These are phyloP conservation scores for Recurvomyces mirabilis DNA, from an alignment of 495 filamentous ascomycete genomes.

Conservation along the genomic window DNA sequence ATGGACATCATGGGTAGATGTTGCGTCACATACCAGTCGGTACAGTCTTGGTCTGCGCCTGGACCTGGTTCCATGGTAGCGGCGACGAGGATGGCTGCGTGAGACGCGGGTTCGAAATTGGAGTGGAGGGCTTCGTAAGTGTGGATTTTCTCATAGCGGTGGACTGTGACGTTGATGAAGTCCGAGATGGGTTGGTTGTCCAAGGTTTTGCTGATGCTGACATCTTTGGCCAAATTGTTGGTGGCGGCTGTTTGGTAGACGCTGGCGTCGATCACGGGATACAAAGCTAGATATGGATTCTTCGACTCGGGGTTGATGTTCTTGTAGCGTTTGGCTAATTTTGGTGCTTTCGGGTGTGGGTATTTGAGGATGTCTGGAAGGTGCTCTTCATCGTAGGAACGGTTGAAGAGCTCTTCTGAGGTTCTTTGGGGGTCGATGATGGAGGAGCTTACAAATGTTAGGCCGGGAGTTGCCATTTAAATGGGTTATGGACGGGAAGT, in stretches of 20 bases:
- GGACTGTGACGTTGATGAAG: slow-evolving; percentile 4
- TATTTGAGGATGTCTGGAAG: not conserved
- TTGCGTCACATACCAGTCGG: slow-evolving; percentile 23
- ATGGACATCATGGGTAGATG: slow-evolving; percentile 22
- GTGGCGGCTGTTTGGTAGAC: not conserved
- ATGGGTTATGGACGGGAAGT: not conserved
- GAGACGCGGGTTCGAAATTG: not conserved
- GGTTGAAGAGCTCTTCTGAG: slow-evolving; percentile 16
- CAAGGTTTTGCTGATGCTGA: slow-evolving; percentile 2
- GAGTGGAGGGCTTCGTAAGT: slow-evolving; percentile 13
- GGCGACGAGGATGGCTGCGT: not conserved
- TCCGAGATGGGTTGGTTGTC: slow-evolving; percentile 6
- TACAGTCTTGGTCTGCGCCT: slow-evolving; percentile 16
- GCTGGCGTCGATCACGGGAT: slow-evolving; percentile 10
- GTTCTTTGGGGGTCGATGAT: slow-evolving; percentile 5
- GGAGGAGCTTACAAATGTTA: slow-evolving; percentile 14
- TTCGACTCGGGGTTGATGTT: slow-evolving; percentile 3
- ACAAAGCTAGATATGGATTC: slow-evolving; percentile 18
- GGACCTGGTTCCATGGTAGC: slow-evolving; percentile 17
- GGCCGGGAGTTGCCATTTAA: slow-evolving; percentile 16
- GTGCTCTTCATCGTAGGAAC: slow-evolving; percentile 20
- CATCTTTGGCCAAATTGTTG: not conserved
- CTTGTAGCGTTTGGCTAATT: slow-evolving; percentile 18
- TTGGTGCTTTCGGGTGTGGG: too few species aligned
- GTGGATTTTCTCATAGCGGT: slow-evolving; percentile 15